These are phyloP conservation scores for Euclidium syriacum DNA, from an alignment of 345 rosid species.

Conservation along the genomic window DNA sequence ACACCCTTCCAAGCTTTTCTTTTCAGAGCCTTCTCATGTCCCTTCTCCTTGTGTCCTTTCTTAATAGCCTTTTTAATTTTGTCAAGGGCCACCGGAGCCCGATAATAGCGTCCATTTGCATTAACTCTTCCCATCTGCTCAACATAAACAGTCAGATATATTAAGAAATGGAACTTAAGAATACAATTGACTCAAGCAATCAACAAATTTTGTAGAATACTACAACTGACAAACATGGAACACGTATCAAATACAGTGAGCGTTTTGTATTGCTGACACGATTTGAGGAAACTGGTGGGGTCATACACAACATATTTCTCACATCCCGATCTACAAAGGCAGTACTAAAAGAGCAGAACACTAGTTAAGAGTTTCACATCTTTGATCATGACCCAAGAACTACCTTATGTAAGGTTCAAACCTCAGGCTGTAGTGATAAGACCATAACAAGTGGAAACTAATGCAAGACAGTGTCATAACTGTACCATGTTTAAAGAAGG, in stretches of 20 bases:
- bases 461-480: not conserved
- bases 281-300: not conserved
- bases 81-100: slow-evolving; percentile 23
- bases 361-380: not conserved
- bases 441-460: not conserved
- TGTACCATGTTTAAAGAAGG: not conserved
- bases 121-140: slow-evolving; percentile 48
- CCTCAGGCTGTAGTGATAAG: not conserved
- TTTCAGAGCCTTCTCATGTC: slow-evolving; percentile 36
- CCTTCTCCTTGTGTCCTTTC: slow-evolving; percentile 21
- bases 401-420: not conserved
- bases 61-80: slow-evolving; percentile 25
- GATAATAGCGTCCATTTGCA: slow-evolving; percentile 27
- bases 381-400: not conserved
- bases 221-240: not conserved
- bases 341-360: not conserved
- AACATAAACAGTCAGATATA: not conserved
- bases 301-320: not conserved
- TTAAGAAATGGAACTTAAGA: not conserved
- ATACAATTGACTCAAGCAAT: not conserved
- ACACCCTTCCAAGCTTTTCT: slow-evolving; percentile 63
- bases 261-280: not conserved
- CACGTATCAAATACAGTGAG: not conserved
- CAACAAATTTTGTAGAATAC: not conserved
- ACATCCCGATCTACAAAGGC: not conserved